Evolutionary conservation across 1,139 yeast genomes (phyloP), one percentile per base, ranked within the genome.

Genomic region (Geotrichum armillariae): DNA sequence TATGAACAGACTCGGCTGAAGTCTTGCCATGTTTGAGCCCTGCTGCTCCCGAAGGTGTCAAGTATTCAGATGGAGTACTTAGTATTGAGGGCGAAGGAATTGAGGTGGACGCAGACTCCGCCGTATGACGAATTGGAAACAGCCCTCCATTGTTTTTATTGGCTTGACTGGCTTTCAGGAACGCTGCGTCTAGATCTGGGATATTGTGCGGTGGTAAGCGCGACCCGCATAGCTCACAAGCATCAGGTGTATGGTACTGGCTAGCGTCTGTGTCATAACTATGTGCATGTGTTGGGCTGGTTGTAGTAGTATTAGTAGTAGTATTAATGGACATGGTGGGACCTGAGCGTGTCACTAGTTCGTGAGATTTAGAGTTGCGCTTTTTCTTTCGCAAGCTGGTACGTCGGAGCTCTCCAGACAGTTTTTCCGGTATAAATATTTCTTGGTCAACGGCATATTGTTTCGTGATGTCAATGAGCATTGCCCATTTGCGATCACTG

Each of bases 61-160:
- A 25, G 25, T 49, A 49, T 17, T 49, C 52, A 4, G 48, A 35
- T 12, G 52, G 52, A 6, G 52, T 49, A 25, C 46, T 29, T 12
- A 49, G 16, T n/a, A 49, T 49, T 4, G 52, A 49, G 11, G 48
- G 48, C 3, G 48, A 49, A 3, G 42, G 46, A n/a, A 20, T 11
- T 8, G 40, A 23, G 17, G 39, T 47, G 3, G 46, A 9, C 11
- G 21, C 27, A 3, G 46, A 40, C 9, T 16, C 46, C 12, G 23
- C 20, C 7, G 38, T 34, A 12, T 27, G 43, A n/a, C 23, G 41
- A 23, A 27, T 12, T 7, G 32, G 14, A 22, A 20, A 31, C 27
- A 17, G 14, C 8, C 21, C 35, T 12, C n/a, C 31, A 17, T 11
- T 18, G 22, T 12, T 20, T n/a, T 37, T 9, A 14, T 12, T 23